Base-by-base conservation (phyloP, 352 stramenopile species). In the Phytophthora meadii region DNA sequence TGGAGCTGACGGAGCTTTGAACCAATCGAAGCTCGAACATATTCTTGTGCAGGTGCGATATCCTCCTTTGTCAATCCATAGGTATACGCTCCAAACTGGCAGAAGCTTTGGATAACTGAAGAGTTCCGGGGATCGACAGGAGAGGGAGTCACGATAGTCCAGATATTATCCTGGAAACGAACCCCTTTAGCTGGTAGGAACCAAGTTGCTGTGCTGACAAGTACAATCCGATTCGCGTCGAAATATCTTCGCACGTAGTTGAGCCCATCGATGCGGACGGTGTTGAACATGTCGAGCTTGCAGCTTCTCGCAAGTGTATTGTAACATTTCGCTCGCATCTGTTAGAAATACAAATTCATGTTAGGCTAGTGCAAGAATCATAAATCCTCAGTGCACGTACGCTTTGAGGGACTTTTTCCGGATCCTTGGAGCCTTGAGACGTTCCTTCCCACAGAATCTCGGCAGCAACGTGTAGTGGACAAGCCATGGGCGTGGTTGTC, bases 91-190 rank as follows among this genome's bases (percentile, higher is more conserved):
- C 56, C 61, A 42, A 73, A 66, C 6, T 66, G 65, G 22, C 47
- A 73, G 30, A 61, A 73, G 8, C 40, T 65, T 14, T 58, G 65
- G 1, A 69, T 41, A 14, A 73, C 36, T 9, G 52, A 73, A 4
- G 50, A 44, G 25, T 68, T 53, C 5, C 40, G 27, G 3, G 65
- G 53, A 28, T 73, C 58, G 2, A 37, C 48, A 10, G 59, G 59
- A 1, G 59, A 68, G 14, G 40, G 58, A 17, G 53, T 36, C 8
- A 69, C 53, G 7, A 73, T 50, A 10, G 60, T 69, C 59, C 59
- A 73, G n/a, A 56, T 37, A 19, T 61, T 61, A 48, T 73, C 65
- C 36, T 58, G 65, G 15, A 73, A 73, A n/a, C 68, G 52, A 39
- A 60, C n/a, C 10, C 65, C 47, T 4, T 61, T 37, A 14, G 52